These are phyloP conservation scores for Austroboletus eburneus DNA, from an alignment of 768 basidiomycete genomes.

Conservation along the genomic window DNA sequence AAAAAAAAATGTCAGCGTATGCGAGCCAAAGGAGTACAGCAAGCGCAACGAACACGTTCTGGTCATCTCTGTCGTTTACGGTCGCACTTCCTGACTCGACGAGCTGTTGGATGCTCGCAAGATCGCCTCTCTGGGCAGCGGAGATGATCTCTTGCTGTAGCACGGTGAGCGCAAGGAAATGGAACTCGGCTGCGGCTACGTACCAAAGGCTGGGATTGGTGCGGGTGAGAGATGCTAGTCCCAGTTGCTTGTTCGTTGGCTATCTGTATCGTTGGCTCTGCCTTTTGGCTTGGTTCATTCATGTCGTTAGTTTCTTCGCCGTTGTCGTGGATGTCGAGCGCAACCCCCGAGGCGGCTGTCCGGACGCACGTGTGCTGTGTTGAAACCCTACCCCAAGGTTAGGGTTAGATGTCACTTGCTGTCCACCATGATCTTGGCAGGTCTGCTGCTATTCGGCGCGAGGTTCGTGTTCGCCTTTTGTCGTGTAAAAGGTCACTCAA, in stretches of 20 bases:
- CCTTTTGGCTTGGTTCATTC: conserved; percentile 28
- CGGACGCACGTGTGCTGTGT: conserved; percentile 13
- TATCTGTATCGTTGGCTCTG: conserved; percentile 27
- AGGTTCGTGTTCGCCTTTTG: conserved; percentile 16
- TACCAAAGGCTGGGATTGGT: conserved; percentile 23
- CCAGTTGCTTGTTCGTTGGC: conserved; percentile 27
- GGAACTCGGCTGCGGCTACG: neutral
- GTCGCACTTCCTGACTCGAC: conserved; percentile 66
- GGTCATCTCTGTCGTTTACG: conserved; percentile 77
- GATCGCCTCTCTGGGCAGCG: conserved; percentile 85
- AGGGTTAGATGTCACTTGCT: conserved; percentile 19
- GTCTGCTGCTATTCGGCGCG: conserved; percentile 8
- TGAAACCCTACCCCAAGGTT: conserved; percentile 30
- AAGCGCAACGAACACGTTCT: conserved; percentile 57
- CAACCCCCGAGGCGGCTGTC: conserved; percentile 4
- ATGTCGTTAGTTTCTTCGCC: conserved; percentile 22
- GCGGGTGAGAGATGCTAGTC: conserved; percentile 23
- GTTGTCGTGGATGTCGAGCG: conserved; percentile 10
- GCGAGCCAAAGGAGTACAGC: neutral
- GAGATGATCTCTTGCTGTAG: conserved; percentile 62
- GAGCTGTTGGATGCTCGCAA: conserved; percentile 56
- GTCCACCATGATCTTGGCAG: conserved; percentile 13
- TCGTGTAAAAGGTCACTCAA: neutral
- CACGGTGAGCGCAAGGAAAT: neutral
- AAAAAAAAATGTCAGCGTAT: conserved; percentile 8